These are phyloP conservation scores for Hypoxylon sp. DNA, from an alignment of 2,329 filamentous ascomycete species.

Conservation along the genomic window DNA sequence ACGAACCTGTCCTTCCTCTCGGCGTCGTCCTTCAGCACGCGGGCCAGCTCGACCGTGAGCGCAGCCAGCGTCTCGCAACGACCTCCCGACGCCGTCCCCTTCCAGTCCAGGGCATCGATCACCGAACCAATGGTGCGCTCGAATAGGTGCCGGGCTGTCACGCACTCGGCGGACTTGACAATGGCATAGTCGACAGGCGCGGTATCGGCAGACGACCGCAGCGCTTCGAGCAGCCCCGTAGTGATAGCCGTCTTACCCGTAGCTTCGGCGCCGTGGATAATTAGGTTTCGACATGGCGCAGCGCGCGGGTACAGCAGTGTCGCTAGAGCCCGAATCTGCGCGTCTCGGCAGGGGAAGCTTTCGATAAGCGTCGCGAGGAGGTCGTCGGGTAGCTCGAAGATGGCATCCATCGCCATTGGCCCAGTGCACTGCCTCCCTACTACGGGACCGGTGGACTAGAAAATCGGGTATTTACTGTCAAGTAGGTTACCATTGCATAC, in stretches of 20 bases:
- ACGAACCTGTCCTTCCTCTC: constrained; percentile 64
- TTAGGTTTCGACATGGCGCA: constrained; percentile 76
- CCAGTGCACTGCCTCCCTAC: neutral
- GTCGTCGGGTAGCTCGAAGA: constrained; percentile 63
- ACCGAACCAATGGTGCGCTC: constrained; percentile 73
- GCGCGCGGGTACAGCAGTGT: constrained; percentile 68
- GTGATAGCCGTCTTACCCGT: constrained; percentile 85
- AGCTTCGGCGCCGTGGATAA: constrained; percentile 84
- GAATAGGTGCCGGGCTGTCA: constrained; percentile 79
- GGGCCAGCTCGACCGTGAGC: constrained; percentile 75
- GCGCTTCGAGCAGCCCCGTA: constrained; percentile 63
- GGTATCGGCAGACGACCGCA: constrained; percentile 36
- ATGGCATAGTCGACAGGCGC: constrained; percentile 65
- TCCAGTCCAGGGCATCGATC: constrained; percentile 57
- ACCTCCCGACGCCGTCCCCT: constrained; percentile 55
- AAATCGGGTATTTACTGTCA: too few species aligned
- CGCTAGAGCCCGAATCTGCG: constrained; percentile 65
- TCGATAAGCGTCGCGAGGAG: constrained; percentile 54
- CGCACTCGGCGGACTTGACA: constrained; percentile 76
- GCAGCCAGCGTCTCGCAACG: constrained; percentile 84
- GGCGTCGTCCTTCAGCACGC: constrained; percentile 60
- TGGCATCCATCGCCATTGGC: constrained; percentile 32
- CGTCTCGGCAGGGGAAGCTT: constrained; percentile 64
- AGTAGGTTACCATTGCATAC: too few species aligned
- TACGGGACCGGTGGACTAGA: too few species aligned